phyloP scores from a whole-genome alignment of 257 asterid genomes.

The Salvia rosmarinus region DNA sequence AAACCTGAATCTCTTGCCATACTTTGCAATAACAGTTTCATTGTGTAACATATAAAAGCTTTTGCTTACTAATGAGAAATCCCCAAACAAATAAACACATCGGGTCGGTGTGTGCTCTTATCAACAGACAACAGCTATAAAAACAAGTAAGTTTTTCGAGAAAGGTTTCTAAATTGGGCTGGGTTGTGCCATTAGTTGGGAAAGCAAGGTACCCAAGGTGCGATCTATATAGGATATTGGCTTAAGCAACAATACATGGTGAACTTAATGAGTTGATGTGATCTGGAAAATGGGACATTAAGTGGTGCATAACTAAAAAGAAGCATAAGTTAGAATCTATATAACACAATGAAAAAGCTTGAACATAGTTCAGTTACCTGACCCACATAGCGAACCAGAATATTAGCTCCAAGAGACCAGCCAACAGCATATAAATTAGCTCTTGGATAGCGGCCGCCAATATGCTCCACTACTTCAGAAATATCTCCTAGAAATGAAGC shows the following conservation, averaged over 20 bases:
- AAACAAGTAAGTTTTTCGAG: too few species aligned
- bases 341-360: background rate
- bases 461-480: constrained; percentile 75
- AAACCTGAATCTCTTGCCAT: too few species aligned
- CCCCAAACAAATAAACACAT: too few species aligned
- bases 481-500: constrained; percentile 95
- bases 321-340: background rate
- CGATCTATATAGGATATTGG: background rate
- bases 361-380: constrained; percentile 53
- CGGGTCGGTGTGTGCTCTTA: too few species aligned
- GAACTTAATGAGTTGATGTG: background rate
- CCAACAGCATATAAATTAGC: constrained; percentile 90
- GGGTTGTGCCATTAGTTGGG: too few species aligned
- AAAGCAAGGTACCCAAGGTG: too few species aligned
- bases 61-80: too few species aligned
- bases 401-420: constrained; percentile 98
- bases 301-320: background rate
- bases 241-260: background rate
- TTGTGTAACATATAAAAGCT: too few species aligned
- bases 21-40: too few species aligned
- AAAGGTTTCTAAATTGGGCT: too few species aligned
- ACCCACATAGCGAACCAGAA: constrained; percentile 87
- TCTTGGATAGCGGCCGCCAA: constrained; percentile 62
- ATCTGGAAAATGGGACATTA: background rate
- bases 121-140: too few species aligned